Percentiles rank a stretch among this genome's conserved stretches.
These are phyloP conservation scores for Alternaria sp. DNA, from an alignment of 2,329 filamentous ascomycete genomes.

Conservation along the genomic window DNA sequence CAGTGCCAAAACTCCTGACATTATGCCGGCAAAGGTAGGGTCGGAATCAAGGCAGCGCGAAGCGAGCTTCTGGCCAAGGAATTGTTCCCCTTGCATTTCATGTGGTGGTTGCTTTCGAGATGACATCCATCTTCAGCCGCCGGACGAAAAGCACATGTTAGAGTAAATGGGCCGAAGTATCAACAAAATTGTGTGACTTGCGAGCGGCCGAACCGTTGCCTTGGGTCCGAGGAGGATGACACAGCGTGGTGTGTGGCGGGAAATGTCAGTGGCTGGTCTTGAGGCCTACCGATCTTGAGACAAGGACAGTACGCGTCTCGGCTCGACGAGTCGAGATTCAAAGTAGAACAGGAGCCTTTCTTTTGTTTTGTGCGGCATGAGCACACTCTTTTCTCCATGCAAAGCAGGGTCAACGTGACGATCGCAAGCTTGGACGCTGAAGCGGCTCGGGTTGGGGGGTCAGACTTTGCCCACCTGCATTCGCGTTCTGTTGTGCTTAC, in stretches of 20 bases:
- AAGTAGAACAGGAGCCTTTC: background rate
- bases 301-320: slow-evolving; percentile 17
- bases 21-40: background rate
- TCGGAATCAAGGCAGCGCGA: background rate
- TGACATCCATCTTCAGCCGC: slow-evolving; percentile 19
- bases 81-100: slow-evolving; percentile 4
- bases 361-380: slow-evolving; percentile 3
- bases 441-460: background rate
- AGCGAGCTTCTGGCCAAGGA: background rate
- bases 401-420: slow-evolving; percentile 2
- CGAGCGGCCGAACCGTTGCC: slow-evolving; percentile 22
- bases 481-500: slow-evolving; percentile 8
- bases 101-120: slow-evolving; percentile 13
- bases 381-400: background rate
- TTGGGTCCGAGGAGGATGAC: slow-evolving; percentile 20
- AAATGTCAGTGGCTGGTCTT: slow-evolving; percentile 18
- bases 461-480: slow-evolving; percentile 6
- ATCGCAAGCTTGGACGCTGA: slow-evolving; percentile 7
- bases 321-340: slow-evolving; percentile 6
- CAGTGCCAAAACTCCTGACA: background rate
- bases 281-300: slow-evolving; percentile 34
- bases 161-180: slow-evolving; percentile 23
- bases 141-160: slow-evolving; percentile 18
- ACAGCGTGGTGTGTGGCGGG: slow-evolving; percentile 2
- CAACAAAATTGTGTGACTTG: slow-evolving; percentile 23